Percentiles rank a stretch among this genome's conserved stretches.
Evolutionary conservation across 306 rosid genomes (phyloP).

Genomic region (Abrus precatorius): DNA sequence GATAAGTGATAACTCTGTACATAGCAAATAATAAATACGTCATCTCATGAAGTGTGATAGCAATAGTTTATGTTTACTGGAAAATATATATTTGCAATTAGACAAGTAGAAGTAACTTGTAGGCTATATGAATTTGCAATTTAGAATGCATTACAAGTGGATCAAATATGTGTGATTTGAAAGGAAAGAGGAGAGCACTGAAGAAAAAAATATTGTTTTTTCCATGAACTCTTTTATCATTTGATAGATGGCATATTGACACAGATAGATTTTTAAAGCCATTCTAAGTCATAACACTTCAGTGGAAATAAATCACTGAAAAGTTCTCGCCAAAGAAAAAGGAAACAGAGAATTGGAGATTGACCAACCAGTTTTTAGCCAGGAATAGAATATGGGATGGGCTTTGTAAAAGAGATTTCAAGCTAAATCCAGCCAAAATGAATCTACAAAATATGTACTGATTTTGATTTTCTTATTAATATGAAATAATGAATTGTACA

Average conservation of each 20-base stretch:
- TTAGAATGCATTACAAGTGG: slow-evolving; percentile 32
- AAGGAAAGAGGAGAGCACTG: slow-evolving; percentile 19
- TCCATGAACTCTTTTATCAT: slow-evolving; percentile 37
- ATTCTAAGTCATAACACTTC: background rate
- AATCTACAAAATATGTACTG: slow-evolving; percentile 32
- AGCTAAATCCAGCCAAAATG: slow-evolving; percentile 1
- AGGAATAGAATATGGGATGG: slow-evolving; percentile 30
- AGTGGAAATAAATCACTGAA: slow-evolving; percentile 7
- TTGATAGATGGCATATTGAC: slow-evolving; percentile 20
- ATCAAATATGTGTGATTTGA: slow-evolving; percentile 31
- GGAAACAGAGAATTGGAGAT: slow-evolving; percentile 29
- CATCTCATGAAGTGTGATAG: slow-evolving; percentile 25
- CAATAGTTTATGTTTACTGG: slow-evolving; percentile 40
- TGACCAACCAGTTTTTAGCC: slow-evolving; percentile 11
- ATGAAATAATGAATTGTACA: too few species aligned
- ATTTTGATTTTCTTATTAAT: slow-evolving; percentile 16
- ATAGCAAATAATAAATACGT: slow-evolving; percentile 21
- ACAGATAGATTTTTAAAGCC: slow-evolving; percentile 32
- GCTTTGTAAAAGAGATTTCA: slow-evolving; percentile 26
- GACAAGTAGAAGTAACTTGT: slow-evolving; percentile 24
- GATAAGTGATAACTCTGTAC: slow-evolving; percentile 17
- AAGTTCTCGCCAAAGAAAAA: slow-evolving; percentile 21
- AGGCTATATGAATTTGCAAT: slow-evolving; percentile 31
- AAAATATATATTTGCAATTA: slow-evolving; percentile 34
- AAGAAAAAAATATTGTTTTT: slow-evolving; percentile 9